Evolutionary conservation across 768 basidiomycete genomes (phyloP), one percentile per base, ranked within the genome.

Genomic region (Lactifluus piperatus): DNA sequence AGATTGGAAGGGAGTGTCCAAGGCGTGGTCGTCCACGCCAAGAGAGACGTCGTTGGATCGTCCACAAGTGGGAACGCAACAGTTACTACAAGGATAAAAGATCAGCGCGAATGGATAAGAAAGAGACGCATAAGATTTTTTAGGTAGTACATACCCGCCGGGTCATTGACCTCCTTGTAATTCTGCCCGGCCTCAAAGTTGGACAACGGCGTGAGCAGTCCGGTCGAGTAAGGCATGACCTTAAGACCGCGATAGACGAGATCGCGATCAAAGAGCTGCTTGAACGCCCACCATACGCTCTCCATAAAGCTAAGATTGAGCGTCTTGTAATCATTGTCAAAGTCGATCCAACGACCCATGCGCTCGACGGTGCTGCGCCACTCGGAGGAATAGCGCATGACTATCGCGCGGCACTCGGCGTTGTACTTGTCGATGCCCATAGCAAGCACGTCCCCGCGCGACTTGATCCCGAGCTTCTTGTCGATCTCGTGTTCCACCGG

Each of bases 401-500:
- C 95, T 70, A 98, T 98, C 60, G 84, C 82, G 34, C 95, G 84
- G 69, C 97, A 99, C 71, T 97, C 94, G 5, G 82, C 92, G 71
- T 99, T 99, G 80, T 99, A 99, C 67, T 88, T 89, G 74, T 88
- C 91, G 73, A 99, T 95, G 14, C 97, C 97, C 86, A 99, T 88
- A 32, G 79, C 80, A 74, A 98, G 79, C 44, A 99, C 97, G 70
- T 99, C 97, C 47, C 84, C 91, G 70, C 89, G 91, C 26, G 92
- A 84, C 32, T 87, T 94, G 76, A 98, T 97, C 41, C 84, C 84
- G 47, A 98, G 79, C 67, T 82, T 86, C 77, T 97, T 98, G 80
- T 99, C 97, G 76, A 99, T 99, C 77, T 97, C 92, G 76, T 97
- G 94, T 73, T 99, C 97, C 69, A 99, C 94, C 36, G 95, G 97